phyloP scores from a whole-genome alignment of 2,329 filamentous ascomycete species.

The Ascochyta lentis region DNA sequence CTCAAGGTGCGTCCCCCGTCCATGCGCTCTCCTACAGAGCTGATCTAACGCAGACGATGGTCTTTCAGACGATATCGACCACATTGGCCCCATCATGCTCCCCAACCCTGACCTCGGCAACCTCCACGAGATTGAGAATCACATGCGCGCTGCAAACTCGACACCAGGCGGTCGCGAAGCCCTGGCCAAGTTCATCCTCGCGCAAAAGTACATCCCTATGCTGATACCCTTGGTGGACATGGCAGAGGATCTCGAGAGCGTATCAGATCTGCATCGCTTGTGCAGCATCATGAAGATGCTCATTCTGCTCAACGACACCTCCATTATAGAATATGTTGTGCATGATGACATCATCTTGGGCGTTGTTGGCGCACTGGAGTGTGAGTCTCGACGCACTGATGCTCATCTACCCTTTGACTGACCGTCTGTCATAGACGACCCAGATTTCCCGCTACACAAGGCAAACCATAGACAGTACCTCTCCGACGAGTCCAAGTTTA shows the following conservation, averaged over 20 bases:
- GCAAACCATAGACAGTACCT: slow-evolving; percentile 96
- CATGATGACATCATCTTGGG: slow-evolving; percentile 88
- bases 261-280: slow-evolving; percentile 83
- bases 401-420: background rate
- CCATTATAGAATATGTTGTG: slow-evolving; percentile 92
- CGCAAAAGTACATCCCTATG: slow-evolving; percentile 85
- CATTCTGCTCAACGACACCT: slow-evolving; percentile 91
- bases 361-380: slow-evolving; percentile 94
- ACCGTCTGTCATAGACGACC: slow-evolving; percentile 68
- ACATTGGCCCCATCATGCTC: slow-evolving; percentile 72
- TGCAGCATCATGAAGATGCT: slow-evolving; percentile 99
- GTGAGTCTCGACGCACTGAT: slow-evolving; percentile 48
- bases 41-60: slow-evolving; percentile 70
- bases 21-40: slow-evolving; percentile 12
- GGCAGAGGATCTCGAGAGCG: slow-evolving; percentile 89
- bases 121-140: slow-evolving; percentile 81
- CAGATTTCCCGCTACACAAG: slow-evolving; percentile 96
- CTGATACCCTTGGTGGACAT: slow-evolving; percentile 84
- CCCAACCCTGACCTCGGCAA: slow-evolving; percentile 82
- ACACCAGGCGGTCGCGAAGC: slow-evolving; percentile 81
- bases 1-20: slow-evolving; percentile 61
- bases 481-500: slow-evolving; percentile 85
- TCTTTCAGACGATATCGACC: slow-evolving; percentile 85
- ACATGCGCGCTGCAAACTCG: slow-evolving; percentile 79
- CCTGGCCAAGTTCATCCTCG: slow-evolving; percentile 84